Percentiles rank a stretch among this genome's conserved stretches.
Conservation (phyloP, 1,284 basidiomycete species). For the Pholiota adiposa region DNA sequence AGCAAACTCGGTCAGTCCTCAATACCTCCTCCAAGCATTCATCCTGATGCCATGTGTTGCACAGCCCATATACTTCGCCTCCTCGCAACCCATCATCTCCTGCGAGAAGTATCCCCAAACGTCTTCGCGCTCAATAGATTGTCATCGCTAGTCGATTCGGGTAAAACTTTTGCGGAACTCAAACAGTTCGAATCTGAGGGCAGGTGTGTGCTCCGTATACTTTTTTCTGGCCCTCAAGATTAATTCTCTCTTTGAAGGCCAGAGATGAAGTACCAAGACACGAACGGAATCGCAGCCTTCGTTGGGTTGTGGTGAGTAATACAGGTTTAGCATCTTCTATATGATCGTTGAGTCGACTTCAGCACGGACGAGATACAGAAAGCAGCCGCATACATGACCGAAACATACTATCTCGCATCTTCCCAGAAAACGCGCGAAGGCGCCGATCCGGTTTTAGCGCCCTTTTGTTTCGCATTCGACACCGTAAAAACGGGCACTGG, state of each 20-base stretch:
- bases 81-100: constrained; percentile 72
- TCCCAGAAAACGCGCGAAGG: constrained; percentile 32
- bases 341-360: background rate
- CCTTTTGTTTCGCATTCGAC: constrained; percentile 60
- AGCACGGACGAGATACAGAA: constrained; percentile 78
- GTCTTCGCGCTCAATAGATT: constrained; percentile 71
- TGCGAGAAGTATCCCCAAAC: constrained; percentile 65
- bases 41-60: constrained; percentile 1
- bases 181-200: constrained; percentile 34
- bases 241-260: constrained; percentile 38
- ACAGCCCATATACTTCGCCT: constrained; percentile 68
- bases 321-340: background rate
- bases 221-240: constrained; percentile 1
- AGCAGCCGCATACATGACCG: constrained; percentile 68
- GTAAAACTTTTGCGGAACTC: constrained; percentile 50
- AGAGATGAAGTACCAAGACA: constrained; percentile 61
- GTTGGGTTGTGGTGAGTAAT: constrained; percentile 65
- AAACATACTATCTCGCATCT: constrained; percentile 50
- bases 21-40: background rate
- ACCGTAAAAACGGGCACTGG: constrained; percentile 36
- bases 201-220: constrained; percentile 27
- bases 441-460: constrained; percentile 45
- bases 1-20: constrained; percentile 50
- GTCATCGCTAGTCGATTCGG: constrained; percentile 67
- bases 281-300: constrained; percentile 67